Base-by-base conservation (phyloP, 192 early-diverging fungal species). In the Linnemannia hyalina region DNA sequence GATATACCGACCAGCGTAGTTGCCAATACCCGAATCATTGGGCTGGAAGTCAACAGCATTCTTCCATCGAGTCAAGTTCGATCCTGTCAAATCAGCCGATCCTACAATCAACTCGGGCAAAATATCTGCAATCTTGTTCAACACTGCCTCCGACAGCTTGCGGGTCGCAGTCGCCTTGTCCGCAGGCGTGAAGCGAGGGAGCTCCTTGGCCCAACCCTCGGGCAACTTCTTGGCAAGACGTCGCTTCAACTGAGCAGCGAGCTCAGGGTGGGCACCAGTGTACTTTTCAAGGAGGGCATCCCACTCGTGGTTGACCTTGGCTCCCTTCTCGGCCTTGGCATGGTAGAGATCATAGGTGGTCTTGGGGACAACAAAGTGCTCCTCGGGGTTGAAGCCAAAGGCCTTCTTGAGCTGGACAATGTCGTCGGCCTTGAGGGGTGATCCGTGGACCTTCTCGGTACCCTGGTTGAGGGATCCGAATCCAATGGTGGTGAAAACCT, bases 41-140 rank as follows among this genome's bases (percentile, higher is more conserved):
- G 92, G 93, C 91, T 98, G 97, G 93, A 98, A 98, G 90, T 99
- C 98, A 35, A 93, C 94, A n/a, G 97, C 98, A 23, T 81, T 91
- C 93, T 98, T 98, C 97, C 97, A 99, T 55, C 96, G 92, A 65
- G 97, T 98, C 89, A 97, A 92, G 90, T 98, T 99, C 73, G 98
- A 99, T 44, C 93, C 96, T 57, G 98, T 98, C 88, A 99, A 89
- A 90, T 99, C 98, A 22, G 98, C 98, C 42, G 98, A 99, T 36
- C 98, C 98, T 84, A 97, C 94, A 68, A 98, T 87, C 15, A 99
- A 91, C 87, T 98, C 97, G 8, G 97, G 97, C 52, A 98, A 41
- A 29, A 89, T 52, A 23, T 94, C 92, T 26, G 97, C 95, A 68
- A 99, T 85, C 60, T 94, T 93, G 88, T 95, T 96, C 81, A 99